Evolutionary conservation across 2,329 filamentous ascomycete genomes (phyloP), one percentile per base, ranked within the genome.

Genomic region (Botrytis deweyae): DNA sequence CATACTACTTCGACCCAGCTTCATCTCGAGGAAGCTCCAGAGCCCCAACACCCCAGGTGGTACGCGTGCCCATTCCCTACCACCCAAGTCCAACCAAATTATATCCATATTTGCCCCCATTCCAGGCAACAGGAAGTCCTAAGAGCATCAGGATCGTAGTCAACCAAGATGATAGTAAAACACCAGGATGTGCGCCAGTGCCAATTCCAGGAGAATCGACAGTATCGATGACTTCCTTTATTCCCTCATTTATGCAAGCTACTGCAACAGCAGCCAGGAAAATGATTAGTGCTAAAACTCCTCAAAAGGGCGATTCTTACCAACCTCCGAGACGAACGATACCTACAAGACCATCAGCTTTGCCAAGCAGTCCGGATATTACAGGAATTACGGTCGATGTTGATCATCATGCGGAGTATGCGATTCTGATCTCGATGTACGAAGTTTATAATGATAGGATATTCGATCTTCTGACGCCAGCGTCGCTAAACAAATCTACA

Each of bases 401-500:
- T 66, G 92, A 95, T 75, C 85, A 87, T 1, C 88, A 88, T 33
- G 89, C 91, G 72, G 93, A 97, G 78, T 98, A 98, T 78, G 92
- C 92, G 7, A 90, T 99, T 72, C 85, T 99, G 18, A 87, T 99
- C 36, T 97, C 94, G 72, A 99, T 99, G 95, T 98, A 98, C 83
- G 96, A 99, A 82, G 95, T 99, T 1, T 98, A 99, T 85, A 99
- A 99, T 80, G 95, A 99, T 83, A 91, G 95, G 52, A 98, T 99
- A 77, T 98, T 97, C 81, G 96, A 99, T 80, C 89, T 99, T 0
- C 86, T 99, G 1, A 92, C 92, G 0, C 88, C 89, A 0, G 87
- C 88, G 4, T 83, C 86, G 36, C 88, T 88, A 75, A 86, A 86
- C 0, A 87, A 87, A 52, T 86, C 87, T 8, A 91, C 89, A 3